phyloP scores from a whole-genome alignment of 768 basidiomycete species.

The Heimioporus sp. region DNA sequence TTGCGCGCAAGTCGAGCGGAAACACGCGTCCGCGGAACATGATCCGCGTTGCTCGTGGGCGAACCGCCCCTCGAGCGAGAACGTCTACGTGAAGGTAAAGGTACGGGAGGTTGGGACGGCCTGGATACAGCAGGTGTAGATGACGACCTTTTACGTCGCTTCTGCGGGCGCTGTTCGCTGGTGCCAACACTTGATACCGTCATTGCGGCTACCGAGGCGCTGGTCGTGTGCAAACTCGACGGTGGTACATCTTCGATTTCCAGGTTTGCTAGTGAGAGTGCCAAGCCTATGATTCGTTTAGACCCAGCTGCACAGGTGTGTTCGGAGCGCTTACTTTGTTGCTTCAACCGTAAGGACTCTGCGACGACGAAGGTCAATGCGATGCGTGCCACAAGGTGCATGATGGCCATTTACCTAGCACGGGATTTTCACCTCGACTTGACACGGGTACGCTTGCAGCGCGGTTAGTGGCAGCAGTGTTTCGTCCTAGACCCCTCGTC shows the following conservation, averaged over 20 bases:
- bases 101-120: conserved; percentile 10
- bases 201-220: neutral
- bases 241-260: conserved; percentile 6
- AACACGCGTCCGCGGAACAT: conserved; percentile 8
- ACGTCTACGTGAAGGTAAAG: conserved; percentile 9
- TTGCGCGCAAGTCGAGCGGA: conserved; percentile 23
- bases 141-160: conserved; percentile 19
- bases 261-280: neutral
- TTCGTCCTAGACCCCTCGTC: conserved; percentile 14
- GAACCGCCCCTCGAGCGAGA: conserved; percentile 19
- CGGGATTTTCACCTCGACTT: conserved; percentile 7
- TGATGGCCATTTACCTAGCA: conserved; percentile 10
- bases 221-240: conserved; percentile 1
- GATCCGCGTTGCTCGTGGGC: conserved; percentile 3
- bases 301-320: neutral
- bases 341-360: conserved; percentile 16
- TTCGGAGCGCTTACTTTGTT: conserved; percentile 10
- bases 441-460: conserved; percentile 16
- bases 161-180: conserved; percentile 12
- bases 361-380: conserved; percentile 8
- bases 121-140: conserved; percentile 17
- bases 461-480: neutral
- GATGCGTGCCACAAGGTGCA: neutral
- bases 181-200: neutral
- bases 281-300: neutral